Evolutionary conservation across 2,329 filamentous ascomycete species (phyloP).

Genomic region (Aschersonia sp.): DNA sequence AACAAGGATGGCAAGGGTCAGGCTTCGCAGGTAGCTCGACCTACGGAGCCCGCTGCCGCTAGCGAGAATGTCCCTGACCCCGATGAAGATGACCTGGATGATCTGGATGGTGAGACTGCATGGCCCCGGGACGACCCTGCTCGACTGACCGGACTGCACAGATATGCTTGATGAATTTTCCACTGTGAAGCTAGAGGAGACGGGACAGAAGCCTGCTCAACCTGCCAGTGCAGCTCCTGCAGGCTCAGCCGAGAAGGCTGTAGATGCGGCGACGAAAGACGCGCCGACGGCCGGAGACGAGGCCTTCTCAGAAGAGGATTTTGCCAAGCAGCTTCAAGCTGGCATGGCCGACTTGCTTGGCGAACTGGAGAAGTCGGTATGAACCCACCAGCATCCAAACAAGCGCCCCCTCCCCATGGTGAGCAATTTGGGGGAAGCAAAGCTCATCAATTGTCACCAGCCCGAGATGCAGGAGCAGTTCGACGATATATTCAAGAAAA

Average conservation of each 20-base stretch:
- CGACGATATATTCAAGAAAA: conserved; percentile 61
- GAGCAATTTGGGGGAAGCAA: background rate
- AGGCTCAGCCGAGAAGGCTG: conserved; percentile 10
- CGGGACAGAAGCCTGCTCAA: conserved; percentile 6
- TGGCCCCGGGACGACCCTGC: too few relatives aligned
- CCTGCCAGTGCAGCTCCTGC: conserved; percentile 6
- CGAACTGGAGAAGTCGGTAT: conserved; percentile 48
- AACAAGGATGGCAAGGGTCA: conserved; percentile 9
- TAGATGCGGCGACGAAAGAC: conserved; percentile 8
- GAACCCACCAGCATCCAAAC: conserved; percentile 5
- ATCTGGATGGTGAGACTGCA: conserved; percentile 59
- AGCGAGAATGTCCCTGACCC: conserved; percentile 62
- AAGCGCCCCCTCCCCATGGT: too few relatives aligned
- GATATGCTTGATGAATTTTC: conserved; percentile 92
- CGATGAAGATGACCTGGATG: conserved; percentile 86
- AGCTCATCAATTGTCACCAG: conserved; percentile 14
- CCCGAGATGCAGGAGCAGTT: conserved; percentile 68
- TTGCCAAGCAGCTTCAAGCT: conserved; percentile 73
- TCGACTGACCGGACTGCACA: conserved; percentile 15
- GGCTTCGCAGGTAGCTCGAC: background rate
- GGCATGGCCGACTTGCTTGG: conserved; percentile 77
- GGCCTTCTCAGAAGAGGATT: conserved; percentile 54
- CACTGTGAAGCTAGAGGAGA: conserved; percentile 34
- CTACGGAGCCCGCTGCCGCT: background rate
- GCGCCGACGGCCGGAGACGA: conserved; percentile 17